Evolutionary conservation across 768 basidiomycete genomes (phyloP).

Genomic region (Tulasnella sp.): DNA sequence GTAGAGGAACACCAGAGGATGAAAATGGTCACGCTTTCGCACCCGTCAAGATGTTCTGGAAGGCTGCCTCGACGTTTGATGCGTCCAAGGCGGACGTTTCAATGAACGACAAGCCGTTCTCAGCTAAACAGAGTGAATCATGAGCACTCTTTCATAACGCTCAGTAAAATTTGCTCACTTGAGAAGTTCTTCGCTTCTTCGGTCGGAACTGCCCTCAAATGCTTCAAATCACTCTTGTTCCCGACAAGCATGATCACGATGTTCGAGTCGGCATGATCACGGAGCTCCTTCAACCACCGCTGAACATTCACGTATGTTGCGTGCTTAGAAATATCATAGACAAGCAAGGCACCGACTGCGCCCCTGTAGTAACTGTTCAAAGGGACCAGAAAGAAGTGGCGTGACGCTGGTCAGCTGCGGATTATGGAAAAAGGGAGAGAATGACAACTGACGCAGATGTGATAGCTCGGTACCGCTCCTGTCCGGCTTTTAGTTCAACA

Average conservation of each 20-base stretch:
- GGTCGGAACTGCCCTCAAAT: slow-evolving; percentile 88
- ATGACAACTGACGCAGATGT: slow-evolving; percentile 33
- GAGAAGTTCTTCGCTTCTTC: slow-evolving; percentile 93
- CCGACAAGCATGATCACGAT: slow-evolving; percentile 95
- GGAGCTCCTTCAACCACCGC: slow-evolving; percentile 93
- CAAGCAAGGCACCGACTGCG: slow-evolving; percentile 83
- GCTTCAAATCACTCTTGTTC: slow-evolving; percentile 99
- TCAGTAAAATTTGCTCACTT: slow-evolving; percentile 38
- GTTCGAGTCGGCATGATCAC: slow-evolving; percentile 88
- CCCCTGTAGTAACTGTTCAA: slow-evolving; percentile 84
- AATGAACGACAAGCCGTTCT: slow-evolving; percentile 88
- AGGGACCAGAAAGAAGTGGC: neutral
- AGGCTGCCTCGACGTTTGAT: slow-evolving; percentile 93
- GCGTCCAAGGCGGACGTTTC: slow-evolving; percentile 99
- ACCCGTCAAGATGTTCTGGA: slow-evolving; percentile 95
- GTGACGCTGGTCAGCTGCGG: neutral
- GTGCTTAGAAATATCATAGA: slow-evolving; percentile 91
- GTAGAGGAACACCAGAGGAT: neutral
- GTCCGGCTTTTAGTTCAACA: slow-evolving; percentile 30
- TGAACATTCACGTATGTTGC: slow-evolving; percentile 89
- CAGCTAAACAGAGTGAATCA: slow-evolving; percentile 39
- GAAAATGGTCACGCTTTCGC: neutral
- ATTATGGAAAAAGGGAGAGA: neutral
- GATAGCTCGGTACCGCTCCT: slow-evolving; percentile 42
- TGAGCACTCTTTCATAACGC: neutral